phyloP scores from a whole-genome alignment of 768 basidiomycete genomes.

The Podaxis sp. region DNA sequence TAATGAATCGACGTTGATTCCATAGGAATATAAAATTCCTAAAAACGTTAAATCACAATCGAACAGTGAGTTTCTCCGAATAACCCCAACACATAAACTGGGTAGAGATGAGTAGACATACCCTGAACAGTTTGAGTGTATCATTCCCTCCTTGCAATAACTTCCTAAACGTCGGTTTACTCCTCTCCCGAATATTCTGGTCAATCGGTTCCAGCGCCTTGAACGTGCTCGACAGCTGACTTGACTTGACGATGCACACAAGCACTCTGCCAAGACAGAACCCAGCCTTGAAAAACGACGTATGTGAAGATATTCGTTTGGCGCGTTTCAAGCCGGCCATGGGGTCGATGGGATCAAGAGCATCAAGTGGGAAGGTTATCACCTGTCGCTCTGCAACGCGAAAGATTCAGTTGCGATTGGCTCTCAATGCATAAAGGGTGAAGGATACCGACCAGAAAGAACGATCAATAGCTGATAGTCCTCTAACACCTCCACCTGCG shows the following conservation, averaged over 20 bases:
- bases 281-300: slow-evolving; percentile 97
- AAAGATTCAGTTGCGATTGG: background rate
- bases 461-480: slow-evolving; percentile 95
- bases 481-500: slow-evolving; percentile 94
- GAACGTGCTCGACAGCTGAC: slow-evolving; percentile 92
- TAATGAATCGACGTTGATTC: slow-evolving; percentile 97
- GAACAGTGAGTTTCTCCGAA: background rate
- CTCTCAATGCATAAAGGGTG: background rate
- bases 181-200: slow-evolving; percentile 70
- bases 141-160: slow-evolving; percentile 93
- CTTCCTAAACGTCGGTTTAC: slow-evolving; percentile 92
- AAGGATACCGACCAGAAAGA: slow-evolving; percentile 70
- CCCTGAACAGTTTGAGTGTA: slow-evolving; percentile 87
- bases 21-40: slow-evolving; percentile 99
- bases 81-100: background rate
- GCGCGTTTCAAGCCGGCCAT: slow-evolving; percentile 89
- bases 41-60: slow-evolving; percentile 6
- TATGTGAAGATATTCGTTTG: slow-evolving; percentile 93
- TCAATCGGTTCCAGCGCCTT: slow-evolving; percentile 97
- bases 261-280: slow-evolving; percentile 86
- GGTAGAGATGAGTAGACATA: slow-evolving; percentile 25
- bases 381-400: slow-evolving; percentile 80
- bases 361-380: slow-evolving; percentile 92
- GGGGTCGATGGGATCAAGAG: slow-evolving; percentile 86
- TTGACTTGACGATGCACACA: slow-evolving; percentile 96